Conservation (phyloP, 176 grass and related monocot species). For the Triticum monococcum region DNA sequence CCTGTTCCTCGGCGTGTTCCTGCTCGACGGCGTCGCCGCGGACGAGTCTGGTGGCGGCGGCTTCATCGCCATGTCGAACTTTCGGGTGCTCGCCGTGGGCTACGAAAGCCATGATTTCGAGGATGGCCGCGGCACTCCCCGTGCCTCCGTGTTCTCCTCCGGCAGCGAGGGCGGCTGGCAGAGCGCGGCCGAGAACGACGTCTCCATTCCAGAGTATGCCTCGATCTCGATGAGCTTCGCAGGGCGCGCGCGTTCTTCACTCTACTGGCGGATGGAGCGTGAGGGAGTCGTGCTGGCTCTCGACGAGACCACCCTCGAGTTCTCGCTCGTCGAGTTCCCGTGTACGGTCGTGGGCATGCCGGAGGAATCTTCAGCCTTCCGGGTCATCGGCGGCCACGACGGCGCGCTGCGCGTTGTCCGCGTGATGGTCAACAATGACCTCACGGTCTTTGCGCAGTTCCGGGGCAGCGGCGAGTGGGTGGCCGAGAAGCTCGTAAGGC, state of each 20-base stretch:
- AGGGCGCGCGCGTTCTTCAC: not conserved
- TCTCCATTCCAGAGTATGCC: not conserved
- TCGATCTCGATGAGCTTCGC: not conserved
- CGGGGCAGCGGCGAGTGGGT: not conserved
- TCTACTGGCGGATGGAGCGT: not conserved
- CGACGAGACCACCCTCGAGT: slow-evolving; percentile 4
- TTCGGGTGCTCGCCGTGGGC: not conserved
- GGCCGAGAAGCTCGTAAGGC: not conserved
- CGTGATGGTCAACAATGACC: not conserved
- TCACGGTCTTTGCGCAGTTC: not conserved
- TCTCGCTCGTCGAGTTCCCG: slow-evolving; percentile 18
- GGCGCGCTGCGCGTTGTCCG: not conserved
- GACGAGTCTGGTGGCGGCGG: not conserved
- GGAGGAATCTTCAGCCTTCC: not conserved
- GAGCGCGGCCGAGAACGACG: not conserved
- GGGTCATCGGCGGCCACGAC: not conserved
- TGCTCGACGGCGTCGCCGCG: not conserved
- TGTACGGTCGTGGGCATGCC: not conserved
- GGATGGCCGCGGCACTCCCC: not conserved
- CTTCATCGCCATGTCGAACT: not conserved
- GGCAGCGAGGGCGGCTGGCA: not conserved
- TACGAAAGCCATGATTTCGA: not conserved
- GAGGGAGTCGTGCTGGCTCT: slow-evolving; percentile 14
- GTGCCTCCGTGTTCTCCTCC: not conserved
- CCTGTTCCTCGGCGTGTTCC: not conserved